Evolutionary conservation across 2,329 filamentous ascomycete species (phyloP).

Genomic region (Ceratocystis lukuohia): DNA sequence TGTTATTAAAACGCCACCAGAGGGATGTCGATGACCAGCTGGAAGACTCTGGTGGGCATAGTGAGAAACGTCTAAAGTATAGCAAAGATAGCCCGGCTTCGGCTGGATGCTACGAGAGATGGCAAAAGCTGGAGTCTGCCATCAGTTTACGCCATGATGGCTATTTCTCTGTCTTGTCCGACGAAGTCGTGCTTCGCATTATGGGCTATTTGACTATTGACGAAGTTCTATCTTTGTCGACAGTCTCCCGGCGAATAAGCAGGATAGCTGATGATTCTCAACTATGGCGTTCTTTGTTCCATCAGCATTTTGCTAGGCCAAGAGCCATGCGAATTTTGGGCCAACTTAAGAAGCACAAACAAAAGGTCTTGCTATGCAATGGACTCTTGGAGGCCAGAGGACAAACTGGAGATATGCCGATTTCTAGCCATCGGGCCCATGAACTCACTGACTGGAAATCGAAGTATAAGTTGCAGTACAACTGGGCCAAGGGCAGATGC

Average conservation of each 20-base stretch:
- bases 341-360: not conserved
- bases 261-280: conserved; percentile 66
- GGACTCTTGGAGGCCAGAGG: not conserved
- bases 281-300: conserved; percentile 77
- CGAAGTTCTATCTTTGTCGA: conserved; percentile 48
- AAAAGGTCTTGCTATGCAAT: no score
- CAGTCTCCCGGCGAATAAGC: conserved; percentile 63
- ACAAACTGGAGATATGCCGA: not conserved
- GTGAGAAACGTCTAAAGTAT: not conserved
- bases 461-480: conserved; percentile 77
- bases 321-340: not conserved
- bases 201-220: conserved; percentile 60
- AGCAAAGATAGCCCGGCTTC: not conserved
- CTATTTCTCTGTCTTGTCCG: conserved; percentile 59
- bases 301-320: not conserved
- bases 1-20: not conserved
- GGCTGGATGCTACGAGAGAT: not conserved
- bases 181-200: conserved; percentile 78
- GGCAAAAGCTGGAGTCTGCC: no score
- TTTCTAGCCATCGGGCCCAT: not conserved
- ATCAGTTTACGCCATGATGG: not conserved
- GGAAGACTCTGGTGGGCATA: not conserved
- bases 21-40: not conserved
- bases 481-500: conserved; percentile 77
- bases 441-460: conserved; percentile 57